phyloP scores from a whole-genome alignment of 306 rosid genomes.

The Quercus robur region DNA sequence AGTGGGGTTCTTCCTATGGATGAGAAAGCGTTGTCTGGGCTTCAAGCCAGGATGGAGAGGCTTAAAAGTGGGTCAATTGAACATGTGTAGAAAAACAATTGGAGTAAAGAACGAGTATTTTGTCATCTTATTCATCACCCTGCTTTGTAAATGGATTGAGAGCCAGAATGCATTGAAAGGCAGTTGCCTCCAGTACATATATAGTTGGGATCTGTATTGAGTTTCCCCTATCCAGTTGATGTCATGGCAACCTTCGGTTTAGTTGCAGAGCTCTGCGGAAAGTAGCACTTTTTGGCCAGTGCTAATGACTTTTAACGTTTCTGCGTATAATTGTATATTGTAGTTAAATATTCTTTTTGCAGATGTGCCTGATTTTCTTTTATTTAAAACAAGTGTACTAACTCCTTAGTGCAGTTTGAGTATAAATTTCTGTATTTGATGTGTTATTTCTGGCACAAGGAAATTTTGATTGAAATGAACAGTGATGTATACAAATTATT shows the following conservation, averaged over 20 bases:
- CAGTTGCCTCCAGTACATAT: constrained; percentile 28
- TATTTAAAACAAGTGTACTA: constrained; percentile 23
- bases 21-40: constrained; percentile 93
- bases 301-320: background rate
- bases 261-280: constrained; percentile 32
- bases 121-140: background rate
- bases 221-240: constrained; percentile 14
- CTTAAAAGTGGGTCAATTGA: constrained; percentile 91
- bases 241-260: constrained; percentile 18
- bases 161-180: constrained; percentile 13
- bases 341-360: constrained; percentile 24
- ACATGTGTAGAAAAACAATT: constrained; percentile 33
- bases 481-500: background rate
- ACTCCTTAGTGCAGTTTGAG: constrained; percentile 13
- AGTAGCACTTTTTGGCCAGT: constrained; percentile 21
- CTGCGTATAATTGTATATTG: constrained; percentile 38
- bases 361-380: constrained; percentile 33
- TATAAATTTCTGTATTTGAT: constrained; percentile 12
- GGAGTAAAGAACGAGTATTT: background rate
- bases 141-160: constrained; percentile 20
- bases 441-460: background rate
- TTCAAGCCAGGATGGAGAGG: constrained; percentile 99
- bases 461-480: background rate
- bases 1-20: constrained; percentile 88
- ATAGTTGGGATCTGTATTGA: background rate